Evolutionary conservation across 1,284 basidiomycete genomes (phyloP).

Genomic region (Violaceomyces palustris): DNA sequence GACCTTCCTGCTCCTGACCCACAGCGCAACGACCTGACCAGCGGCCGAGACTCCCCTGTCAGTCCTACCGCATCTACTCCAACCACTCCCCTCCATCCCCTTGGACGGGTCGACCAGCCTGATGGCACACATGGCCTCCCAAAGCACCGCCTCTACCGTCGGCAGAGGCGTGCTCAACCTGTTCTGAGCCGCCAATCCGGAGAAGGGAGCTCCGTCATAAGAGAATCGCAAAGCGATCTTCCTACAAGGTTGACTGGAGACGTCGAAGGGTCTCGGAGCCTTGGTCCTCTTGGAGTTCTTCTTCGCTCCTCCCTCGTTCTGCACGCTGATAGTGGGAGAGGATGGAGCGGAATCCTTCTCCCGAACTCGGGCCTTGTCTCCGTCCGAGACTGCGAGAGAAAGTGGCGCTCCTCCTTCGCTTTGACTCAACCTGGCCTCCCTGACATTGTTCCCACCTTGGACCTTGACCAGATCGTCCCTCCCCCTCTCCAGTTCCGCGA

Average conservation of each 20-base stretch:
- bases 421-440: neutral
- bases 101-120: constrained; percentile 37
- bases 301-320: neutral
- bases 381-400: neutral
- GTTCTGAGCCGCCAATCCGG: constrained; percentile 68
- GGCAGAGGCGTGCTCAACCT: constrained; percentile 61
- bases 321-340: neutral
- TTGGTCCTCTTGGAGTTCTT: constrained; percentile 13
- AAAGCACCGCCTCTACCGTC: constrained; percentile 84
- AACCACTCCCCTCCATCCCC: constrained; percentile 63
- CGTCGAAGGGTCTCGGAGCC: constrained; percentile 58
- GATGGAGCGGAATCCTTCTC: too few relatives aligned
- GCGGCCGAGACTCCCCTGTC: constrained; percentile 91
- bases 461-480: too few relatives aligned
- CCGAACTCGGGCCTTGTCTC: neutral
- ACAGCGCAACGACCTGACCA: constrained; percentile 87
- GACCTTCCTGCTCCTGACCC: constrained; percentile 55
- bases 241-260: constrained; percentile 65
- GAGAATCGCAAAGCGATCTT: constrained; percentile 89
- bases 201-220: constrained; percentile 87
- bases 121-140: constrained; percentile 61
- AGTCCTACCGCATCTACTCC: constrained; percentile 86
- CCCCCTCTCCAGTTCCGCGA: constrained; percentile 41
- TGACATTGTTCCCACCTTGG: too few relatives aligned
- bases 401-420: neutral